Percentiles rank a stretch among this genome's conserved stretches.
Conservation (phyloP, 768 basidiomycete species). For the Termitomyces sp. region DNA sequence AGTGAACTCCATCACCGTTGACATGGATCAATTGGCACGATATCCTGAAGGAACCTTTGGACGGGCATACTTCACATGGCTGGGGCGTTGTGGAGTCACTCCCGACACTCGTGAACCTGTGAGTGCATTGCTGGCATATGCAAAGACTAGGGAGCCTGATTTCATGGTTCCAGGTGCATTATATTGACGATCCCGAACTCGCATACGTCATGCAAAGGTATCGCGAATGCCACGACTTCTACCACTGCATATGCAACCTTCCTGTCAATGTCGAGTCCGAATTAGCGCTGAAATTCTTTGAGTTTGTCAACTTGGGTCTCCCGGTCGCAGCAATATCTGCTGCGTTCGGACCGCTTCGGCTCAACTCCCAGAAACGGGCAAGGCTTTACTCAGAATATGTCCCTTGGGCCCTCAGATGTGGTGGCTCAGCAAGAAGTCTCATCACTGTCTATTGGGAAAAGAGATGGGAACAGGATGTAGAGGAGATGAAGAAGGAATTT, state of each 20-base stretch:
- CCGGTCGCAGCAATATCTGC: slow-evolving; percentile 85
- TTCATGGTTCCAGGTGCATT: slow-evolving; percentile 64
- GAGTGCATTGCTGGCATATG: slow-evolving; percentile 10
- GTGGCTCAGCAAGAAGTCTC: slow-evolving; percentile 65
- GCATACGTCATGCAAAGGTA: slow-evolving; percentile 99
- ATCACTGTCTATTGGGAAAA: slow-evolving; percentile 96
- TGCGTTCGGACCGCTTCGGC: slow-evolving; percentile 70
- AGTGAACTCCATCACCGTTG: slow-evolving; percentile 70
- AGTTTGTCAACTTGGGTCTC: slow-evolving; percentile 86
- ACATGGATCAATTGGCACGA: slow-evolving; percentile 59
- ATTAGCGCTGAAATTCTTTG: slow-evolving; percentile 91
- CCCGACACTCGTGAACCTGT: slow-evolving; percentile 94
- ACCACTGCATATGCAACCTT: slow-evolving; percentile 85
- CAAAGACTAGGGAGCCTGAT: neutral
- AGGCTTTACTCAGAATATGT: slow-evolving; percentile 76
- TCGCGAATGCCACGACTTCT: slow-evolving; percentile 96
- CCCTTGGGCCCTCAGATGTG: slow-evolving; percentile 89
- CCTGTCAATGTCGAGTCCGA: slow-evolving; percentile 90
- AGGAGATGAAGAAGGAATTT: slow-evolving; percentile 79
- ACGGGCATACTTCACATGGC: slow-evolving; percentile 83
- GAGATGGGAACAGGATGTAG: slow-evolving; percentile 80
- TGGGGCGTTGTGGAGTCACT: slow-evolving; percentile 80
- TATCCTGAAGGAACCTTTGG: slow-evolving; percentile 84
- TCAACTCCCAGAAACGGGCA: slow-evolving; percentile 49
- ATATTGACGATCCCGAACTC: slow-evolving; percentile 90